Percentiles rank a stretch among this genome's conserved stretches.
phyloP scores from a whole-genome alignment of 495 filamentous ascomycete genomes.

The Daldinia concentrica region DNA sequence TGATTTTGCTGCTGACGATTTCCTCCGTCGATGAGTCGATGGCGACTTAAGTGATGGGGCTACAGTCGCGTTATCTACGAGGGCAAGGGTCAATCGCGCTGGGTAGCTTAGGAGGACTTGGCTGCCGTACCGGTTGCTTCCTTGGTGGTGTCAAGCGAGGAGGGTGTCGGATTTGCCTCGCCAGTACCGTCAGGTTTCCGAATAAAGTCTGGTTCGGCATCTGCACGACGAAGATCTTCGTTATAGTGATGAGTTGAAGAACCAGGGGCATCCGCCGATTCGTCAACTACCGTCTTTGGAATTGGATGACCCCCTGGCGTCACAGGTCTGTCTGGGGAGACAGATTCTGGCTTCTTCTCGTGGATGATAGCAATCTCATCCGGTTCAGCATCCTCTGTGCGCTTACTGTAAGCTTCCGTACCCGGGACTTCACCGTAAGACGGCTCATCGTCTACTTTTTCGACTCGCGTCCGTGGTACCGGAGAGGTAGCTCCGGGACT shows the following conservation, averaged over 20 bases:
- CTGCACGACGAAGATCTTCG: slow-evolving; percentile 53
- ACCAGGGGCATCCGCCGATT: slow-evolving; percentile 54
- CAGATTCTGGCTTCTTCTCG: slow-evolving; percentile 52
- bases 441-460: slow-evolving; percentile 72
- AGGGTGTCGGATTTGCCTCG: slow-evolving; percentile 41
- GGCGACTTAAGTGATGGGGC: slow-evolving; percentile 47
- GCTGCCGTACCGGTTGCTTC: slow-evolving; percentile 49
- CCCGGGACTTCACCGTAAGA: slow-evolving; percentile 90
- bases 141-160: slow-evolving; percentile 42
- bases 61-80: slow-evolving; percentile 52
- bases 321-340: slow-evolving; percentile 41
- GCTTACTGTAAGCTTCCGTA: slow-evolving; percentile 76
- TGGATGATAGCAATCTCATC: slow-evolving; percentile 69
- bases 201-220: slow-evolving; percentile 59
- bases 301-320: slow-evolving; percentile 57
- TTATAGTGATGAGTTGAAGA: slow-evolving; percentile 52
- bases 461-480: slow-evolving; percentile 84
- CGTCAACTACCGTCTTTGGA: slow-evolving; percentile 60
- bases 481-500: slow-evolving; percentile 63
- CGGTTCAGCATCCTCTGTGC: slow-evolving; percentile 84
- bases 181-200: slow-evolving; percentile 54
- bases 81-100: slow-evolving; percentile 49
- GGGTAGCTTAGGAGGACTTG: slow-evolving; percentile 50
- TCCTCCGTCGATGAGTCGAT: slow-evolving; percentile 45
- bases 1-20: slow-evolving; percentile 53